Percentiles rank a stretch among this genome's conserved stretches.
Conservation (phyloP, 1,284 basidiomycete genomes). For the Megacollybia platyphylla region DNA sequence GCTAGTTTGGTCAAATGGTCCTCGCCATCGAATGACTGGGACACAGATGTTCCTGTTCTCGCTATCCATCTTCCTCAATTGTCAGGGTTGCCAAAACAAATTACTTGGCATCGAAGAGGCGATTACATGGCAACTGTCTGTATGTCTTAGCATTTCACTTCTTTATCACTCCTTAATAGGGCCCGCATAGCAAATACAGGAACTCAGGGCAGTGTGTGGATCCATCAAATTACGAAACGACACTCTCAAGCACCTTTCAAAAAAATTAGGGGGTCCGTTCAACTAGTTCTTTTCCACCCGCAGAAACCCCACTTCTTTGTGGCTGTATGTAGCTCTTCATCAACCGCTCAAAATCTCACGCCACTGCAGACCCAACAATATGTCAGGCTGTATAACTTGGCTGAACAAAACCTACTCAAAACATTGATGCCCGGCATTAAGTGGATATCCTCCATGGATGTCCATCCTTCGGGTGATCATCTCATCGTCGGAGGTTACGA, state of each 20-base stretch:
- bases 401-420: slow-evolving; percentile 87
- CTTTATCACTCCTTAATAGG: slow-evolving; percentile 2
- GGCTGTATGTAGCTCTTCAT: slow-evolving; percentile 49
- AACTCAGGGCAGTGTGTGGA: slow-evolving; percentile 71
- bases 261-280: slow-evolving; percentile 83
- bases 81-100: slow-evolving; percentile 74
- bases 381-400: slow-evolving; percentile 90
- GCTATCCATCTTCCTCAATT: slow-evolving; percentile 46
- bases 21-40: slow-evolving; percentile 31
- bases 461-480: slow-evolving; percentile 94
- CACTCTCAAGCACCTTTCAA: slow-evolving; percentile 97
- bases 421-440: slow-evolving; percentile 87
- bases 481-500: slow-evolving; percentile 96
- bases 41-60: slow-evolving; percentile 41
- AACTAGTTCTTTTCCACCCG: slow-evolving; percentile 92
- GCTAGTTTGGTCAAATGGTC: slow-evolving; percentile 66
- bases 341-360: background rate
- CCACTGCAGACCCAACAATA: slow-evolving; percentile 79
- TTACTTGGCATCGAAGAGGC: slow-evolving; percentile 89
- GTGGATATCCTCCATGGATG: slow-evolving; percentile 96
- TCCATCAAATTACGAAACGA: slow-evolving; percentile 88
- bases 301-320: slow-evolving; percentile 94
- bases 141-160: slow-evolving; percentile 15
- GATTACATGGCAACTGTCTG: slow-evolving; percentile 94
- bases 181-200: slow-evolving; percentile 39